These are phyloP conservation scores for Candida boleticola DNA, from an alignment of 805 yeast genomes.

Conservation along the genomic window DNA sequence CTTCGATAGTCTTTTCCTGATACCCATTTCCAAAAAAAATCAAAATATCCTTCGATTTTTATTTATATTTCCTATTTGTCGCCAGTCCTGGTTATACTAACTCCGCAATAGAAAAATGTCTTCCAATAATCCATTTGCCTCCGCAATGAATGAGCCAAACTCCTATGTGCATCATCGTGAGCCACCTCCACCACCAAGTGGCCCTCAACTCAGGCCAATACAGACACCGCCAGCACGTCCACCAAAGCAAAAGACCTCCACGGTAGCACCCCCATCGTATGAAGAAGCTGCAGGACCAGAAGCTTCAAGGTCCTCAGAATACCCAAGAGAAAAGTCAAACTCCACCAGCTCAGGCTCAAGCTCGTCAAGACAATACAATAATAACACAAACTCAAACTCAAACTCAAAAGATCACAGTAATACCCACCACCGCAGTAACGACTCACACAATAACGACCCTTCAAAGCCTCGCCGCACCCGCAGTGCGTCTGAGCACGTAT, in stretches of 20 bases:
- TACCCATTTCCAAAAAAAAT: too few species aligned
- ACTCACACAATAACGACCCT: neutral
- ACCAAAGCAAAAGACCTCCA: conserved; percentile 22
- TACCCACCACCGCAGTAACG: neutral
- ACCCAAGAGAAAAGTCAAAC: conserved; percentile 52
- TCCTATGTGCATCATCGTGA: conserved; percentile 36
- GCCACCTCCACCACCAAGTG: conserved; percentile 26
- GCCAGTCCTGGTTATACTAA: conserved; percentile 7
- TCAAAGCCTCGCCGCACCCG: conserved; percentile 3
- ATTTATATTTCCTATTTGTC: conserved; percentile 11
- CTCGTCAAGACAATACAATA: conserved; percentile 12
- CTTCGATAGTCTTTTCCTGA: too few species aligned
- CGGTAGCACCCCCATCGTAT: conserved; percentile 59
- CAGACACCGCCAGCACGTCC: conserved; percentile 25
- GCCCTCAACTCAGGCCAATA: neutral
- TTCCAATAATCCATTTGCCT: conserved; percentile 55
- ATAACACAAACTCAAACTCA: neutral
- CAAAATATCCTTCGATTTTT: conserved; percentile 5
- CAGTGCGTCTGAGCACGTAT: conserved; percentile 6
- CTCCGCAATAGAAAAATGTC: conserved; percentile 28
- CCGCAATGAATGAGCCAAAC: conserved; percentile 40
- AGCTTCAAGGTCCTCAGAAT: conserved; percentile 35
- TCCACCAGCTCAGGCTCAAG: conserved; percentile 16
- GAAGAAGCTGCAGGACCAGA: conserved; percentile 65
- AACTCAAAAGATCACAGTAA: neutral